Base-by-base conservation (phyloP, 2,329 filamentous ascomycete species). In the Raffaelea ambrosiae region DNA sequence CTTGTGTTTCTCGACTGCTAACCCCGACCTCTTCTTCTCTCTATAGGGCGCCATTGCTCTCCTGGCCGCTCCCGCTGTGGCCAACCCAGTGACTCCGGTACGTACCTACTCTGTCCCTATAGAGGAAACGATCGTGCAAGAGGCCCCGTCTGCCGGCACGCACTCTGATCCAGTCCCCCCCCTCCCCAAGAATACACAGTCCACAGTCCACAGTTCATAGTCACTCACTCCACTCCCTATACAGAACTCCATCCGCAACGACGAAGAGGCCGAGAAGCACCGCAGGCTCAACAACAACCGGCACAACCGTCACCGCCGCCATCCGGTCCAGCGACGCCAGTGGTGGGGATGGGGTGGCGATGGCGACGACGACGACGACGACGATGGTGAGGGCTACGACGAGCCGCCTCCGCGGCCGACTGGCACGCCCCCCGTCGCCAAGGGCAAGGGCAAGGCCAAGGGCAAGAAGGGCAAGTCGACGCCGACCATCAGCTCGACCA, bases 371-470 rank as follows among this genome's bases (percentile, higher is more conserved):
- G 48, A 29, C 20, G 48, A 48, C 21, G 49, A 48, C 38, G 46
- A 46, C 10, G 48, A 29, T 33, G 48, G 44, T 19, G 48, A 44
- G 19, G 48, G n/a, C n/a, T n/a, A n/a, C n/a, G n/a, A 50, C 21
- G 44, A 43, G 19, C 40, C 42, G 31, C 35, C 43, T 14, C 16
- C 29, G n/a, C n/a, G 26, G 26, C 26, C 26, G 13, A 29, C 7
- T 7, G 7, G 13, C 26, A 29, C 26, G 26, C 23, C 26, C 11
- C 7, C 42, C 46, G 20, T 13, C 22, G 48, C 20, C 41, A 48
- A 39, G 21, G 46, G 39, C 7, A 48, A 50, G 40, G 51, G 44
- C 7, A 48, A 50, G 40, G 51, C 43, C 7, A 55, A 57, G 36
- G 56, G 55, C 1, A 57, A 48, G 10, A n/a, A 20, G 18, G 38